Base-by-base conservation (phyloP, 1,284 basidiomycete genomes). In the Heterobasidion irregulare region DNA sequence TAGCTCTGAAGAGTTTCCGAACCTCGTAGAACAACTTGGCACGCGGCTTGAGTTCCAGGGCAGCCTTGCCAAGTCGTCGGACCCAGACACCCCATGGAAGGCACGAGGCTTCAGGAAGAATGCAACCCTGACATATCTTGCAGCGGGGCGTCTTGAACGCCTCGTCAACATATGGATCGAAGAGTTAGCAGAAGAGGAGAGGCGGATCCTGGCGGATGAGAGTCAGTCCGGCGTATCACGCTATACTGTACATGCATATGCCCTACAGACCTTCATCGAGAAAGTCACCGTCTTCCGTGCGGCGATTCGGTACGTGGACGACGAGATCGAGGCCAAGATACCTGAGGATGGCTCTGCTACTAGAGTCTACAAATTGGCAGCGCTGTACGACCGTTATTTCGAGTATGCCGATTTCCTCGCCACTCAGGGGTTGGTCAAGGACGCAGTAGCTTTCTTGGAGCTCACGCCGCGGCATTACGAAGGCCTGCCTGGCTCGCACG, bases 361-460 rank as follows among this genome's bases (percentile, higher is more conserved):
- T 6, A 81, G 86, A 65, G 76, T 82, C 0, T 98, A 91, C 79
- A 94, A 92, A 71, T 80, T 98, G 16, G 82, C 90, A 0, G 76
- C 76, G 10, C 73, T 99, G 49, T 98, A 99, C 68, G 94, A 98
- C 67, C 83, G 89, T 35, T 98, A 97, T 75, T 86, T 91, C 66
- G 96, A 98, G 72, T 99, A 99, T 65, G 94, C 96, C 10, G 92
- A 97, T 63, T 73, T 98, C 57, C 78, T 99, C 35, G 90, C 92
- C 8, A 82, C 89, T 0, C 96, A 99, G 66, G 95, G 95, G 47
- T 78, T 97, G 34, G 74, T 96, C 52, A 81, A 86, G 60, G 84
- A 94, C 56, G 96, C 94, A 0, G 80, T 89, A 43, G 76, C 78
- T 54, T 97, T 92, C 70, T 73, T 97, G 64, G 81, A 84, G 65